phyloP scores from a whole-genome alignment of 2,329 filamentous ascomycete genomes.

The Arthrocladium fulminans region DNA sequence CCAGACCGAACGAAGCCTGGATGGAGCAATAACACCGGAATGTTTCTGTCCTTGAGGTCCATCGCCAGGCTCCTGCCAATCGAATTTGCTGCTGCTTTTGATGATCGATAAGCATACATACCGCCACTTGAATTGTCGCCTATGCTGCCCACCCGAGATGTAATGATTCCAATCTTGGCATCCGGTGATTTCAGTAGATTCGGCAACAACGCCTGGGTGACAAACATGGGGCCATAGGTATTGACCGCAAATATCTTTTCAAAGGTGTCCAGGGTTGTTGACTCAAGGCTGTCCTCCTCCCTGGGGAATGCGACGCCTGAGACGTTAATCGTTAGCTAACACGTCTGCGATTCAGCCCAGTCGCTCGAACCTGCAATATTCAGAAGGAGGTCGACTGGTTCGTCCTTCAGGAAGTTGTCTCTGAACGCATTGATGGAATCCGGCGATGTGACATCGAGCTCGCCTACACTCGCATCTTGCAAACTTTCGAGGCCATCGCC shows the following conservation, averaged over 20 bases:
- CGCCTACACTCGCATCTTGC: conserved; percentile 10
- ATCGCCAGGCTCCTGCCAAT: conserved; percentile 37
- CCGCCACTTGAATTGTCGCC: conserved; percentile 36
- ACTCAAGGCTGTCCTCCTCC: conserved; percentile 28
- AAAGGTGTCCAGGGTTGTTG: conserved; percentile 19
- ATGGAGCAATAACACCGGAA: conserved; percentile 36
- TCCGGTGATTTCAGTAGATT: conserved; percentile 28
- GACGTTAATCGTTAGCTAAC: neutral
- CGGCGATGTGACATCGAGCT: conserved; percentile 16
- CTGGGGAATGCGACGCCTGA: conserved; percentile 28
- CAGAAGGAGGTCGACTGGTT: conserved; percentile 17
- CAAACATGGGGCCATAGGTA: conserved; percentile 37
- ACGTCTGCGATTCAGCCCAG: conserved; percentile 6
- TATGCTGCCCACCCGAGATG: conserved; percentile 36
- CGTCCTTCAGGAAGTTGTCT: conserved; percentile 11
- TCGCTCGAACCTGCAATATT: conserved; percentile 18
- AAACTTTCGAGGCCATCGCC: conserved; percentile 15
- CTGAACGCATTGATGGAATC: conserved; percentile 20
- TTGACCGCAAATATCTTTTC: conserved; percentile 36
- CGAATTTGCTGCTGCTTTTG: conserved; percentile 38
- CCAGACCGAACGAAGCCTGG: conserved; percentile 36
- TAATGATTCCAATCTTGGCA: conserved; percentile 35
- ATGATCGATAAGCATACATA: conserved; percentile 36
- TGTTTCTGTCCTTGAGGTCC: conserved; percentile 34
- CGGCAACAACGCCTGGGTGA: conserved; percentile 38